These are phyloP conservation scores for Draba incana DNA, from an alignment of 345 rosid genomes.

Conservation along the genomic window DNA sequence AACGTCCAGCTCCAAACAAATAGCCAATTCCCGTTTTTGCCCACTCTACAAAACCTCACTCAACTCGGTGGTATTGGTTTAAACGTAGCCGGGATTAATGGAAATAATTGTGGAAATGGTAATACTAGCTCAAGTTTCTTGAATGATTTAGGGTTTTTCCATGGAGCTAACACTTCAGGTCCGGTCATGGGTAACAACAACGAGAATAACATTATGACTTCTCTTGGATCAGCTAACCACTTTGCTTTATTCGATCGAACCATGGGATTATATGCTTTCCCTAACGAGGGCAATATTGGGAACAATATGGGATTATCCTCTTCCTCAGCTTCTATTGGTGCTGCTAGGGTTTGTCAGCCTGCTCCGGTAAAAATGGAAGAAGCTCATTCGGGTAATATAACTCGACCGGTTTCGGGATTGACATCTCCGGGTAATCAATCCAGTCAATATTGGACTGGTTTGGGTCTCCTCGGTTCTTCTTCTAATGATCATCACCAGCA, in stretches of 20 bases:
- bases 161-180: constrained; percentile 41
- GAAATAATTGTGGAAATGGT: constrained; percentile 31
- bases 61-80: constrained; percentile 43
- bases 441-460: constrained; percentile 42
- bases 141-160: constrained; percentile 36
- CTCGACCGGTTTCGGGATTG: constrained; percentile 35
- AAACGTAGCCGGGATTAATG: constrained; percentile 37
- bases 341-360: constrained; percentile 37
- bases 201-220: constrained; percentile 33
- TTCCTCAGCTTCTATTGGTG: constrained; percentile 7
- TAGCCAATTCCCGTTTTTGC: constrained; percentile 36
- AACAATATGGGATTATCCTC: constrained; percentile 25
- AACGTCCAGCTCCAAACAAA: constrained; percentile 32
- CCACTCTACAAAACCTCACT: constrained; percentile 43
- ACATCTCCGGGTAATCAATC: constrained; percentile 35
- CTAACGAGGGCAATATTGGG: constrained; percentile 36
- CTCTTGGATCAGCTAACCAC: constrained; percentile 38
- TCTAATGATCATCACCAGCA: constrained; percentile 36
- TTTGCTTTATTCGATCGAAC: constrained; percentile 37
- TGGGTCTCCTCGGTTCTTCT: constrained; percentile 34
- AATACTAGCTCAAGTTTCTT: constrained; percentile 38
- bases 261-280: constrained; percentile 39
- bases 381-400: constrained; percentile 24
- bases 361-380: constrained; percentile 42
- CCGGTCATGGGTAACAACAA: constrained; percentile 29